Percentiles rank a stretch among this genome's conserved stretches.
phyloP scores from a whole-genome alignment of 1,284 basidiomycete genomes.

The Trichosporon sp. region DNA sequence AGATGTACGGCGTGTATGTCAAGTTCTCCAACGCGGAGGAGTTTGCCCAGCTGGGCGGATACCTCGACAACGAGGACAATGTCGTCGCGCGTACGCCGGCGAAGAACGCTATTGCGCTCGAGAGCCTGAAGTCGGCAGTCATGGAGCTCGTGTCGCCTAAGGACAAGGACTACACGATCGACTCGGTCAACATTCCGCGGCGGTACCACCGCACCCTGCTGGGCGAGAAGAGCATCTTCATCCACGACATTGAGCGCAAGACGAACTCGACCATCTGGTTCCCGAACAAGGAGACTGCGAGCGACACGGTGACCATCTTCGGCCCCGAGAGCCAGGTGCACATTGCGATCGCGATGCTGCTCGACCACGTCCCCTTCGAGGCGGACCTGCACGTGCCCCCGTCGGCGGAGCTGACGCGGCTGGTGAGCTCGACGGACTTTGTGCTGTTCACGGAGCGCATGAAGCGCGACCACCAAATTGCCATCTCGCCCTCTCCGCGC shows the following conservation, averaged over 20 bases:
- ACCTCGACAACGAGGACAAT: constrained; percentile 97
- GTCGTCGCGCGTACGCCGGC: constrained; percentile 95
- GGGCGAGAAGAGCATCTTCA: constrained; percentile 94
- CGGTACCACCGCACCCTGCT: constrained; percentile 91
- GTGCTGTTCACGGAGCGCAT: constrained; percentile 71
- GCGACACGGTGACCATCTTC: constrained; percentile 73
- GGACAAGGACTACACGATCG: constrained; percentile 63
- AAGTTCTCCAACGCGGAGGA: constrained; percentile 99
- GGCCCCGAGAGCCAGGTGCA: constrained; percentile 96
- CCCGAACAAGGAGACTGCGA: constrained; percentile 91
- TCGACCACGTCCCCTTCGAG: constrained; percentile 95
- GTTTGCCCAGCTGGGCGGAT: constrained; percentile 88
- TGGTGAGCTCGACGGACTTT: constrained; percentile 75
- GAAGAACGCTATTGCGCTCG: constrained; percentile 93
- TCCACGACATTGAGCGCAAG: constrained; percentile 93
- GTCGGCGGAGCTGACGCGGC: constrained; percentile 66
- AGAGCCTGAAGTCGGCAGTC: constrained; percentile 90
- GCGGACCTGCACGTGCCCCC: constrained; percentile 89
- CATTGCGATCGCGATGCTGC: constrained; percentile 90
- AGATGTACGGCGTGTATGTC: constrained; percentile 98
- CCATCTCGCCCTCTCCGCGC: constrained; percentile 63
- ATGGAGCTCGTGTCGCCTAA: constrained; percentile 98
- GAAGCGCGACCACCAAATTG: constrained; percentile 89
- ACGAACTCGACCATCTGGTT: constrained; percentile 91
- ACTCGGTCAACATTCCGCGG: constrained; percentile 85